Evolutionary conservation across 148 eudicot species (phyloP), one percentile per base, ranked within the genome.

Genomic region (Limonium bicolor): DNA sequence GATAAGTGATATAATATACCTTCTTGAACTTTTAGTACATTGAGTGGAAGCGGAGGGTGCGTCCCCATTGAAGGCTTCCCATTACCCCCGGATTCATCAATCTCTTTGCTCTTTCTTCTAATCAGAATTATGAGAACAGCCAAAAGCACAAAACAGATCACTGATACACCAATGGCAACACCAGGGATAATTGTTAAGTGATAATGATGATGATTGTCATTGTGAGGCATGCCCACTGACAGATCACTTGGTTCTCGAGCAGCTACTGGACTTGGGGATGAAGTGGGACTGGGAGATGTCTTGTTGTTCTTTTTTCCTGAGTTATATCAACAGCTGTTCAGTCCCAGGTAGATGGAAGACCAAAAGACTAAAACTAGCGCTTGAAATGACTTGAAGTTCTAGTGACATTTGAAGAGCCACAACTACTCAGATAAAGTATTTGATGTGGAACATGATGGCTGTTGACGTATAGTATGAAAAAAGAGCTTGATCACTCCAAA

Each of bases 161-260:
- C 70, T 21, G 94, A 75, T 57, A 81, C 73, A 33, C 71, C 82
- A 45, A 81, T 55, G 20, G 80, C 95, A 49, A 81, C 58, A 54
- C 61, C 65, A 31, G 82, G 73, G 36, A 78, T 46, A 51, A 84
- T 44, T 39, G 74, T 60, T 32, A 92, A 70, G 38, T 54, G 95
- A 51, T 61, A 56, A 18, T 32, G 47, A 46, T 63, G 80, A 36
- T 66, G 82, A 31, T 53, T 67, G 35, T 48, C 58, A 26, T 41
- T 67, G 47, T 49, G 22, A 27, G 88, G 48, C 37, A 45, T 25
- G 28, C 50, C 68, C 56, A 71, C 41, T 34, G 88, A 76, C 23
- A 59, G 59, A 66, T 76, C 71, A 49, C 66, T 62, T 20, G 99
- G 94, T 64, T 78, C 69, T 29, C 68, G 61, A 54, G 86, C 80